Conservation (phyloP, 2,329 filamentous ascomycete species). For the Stylonectria norvegica region DNA sequence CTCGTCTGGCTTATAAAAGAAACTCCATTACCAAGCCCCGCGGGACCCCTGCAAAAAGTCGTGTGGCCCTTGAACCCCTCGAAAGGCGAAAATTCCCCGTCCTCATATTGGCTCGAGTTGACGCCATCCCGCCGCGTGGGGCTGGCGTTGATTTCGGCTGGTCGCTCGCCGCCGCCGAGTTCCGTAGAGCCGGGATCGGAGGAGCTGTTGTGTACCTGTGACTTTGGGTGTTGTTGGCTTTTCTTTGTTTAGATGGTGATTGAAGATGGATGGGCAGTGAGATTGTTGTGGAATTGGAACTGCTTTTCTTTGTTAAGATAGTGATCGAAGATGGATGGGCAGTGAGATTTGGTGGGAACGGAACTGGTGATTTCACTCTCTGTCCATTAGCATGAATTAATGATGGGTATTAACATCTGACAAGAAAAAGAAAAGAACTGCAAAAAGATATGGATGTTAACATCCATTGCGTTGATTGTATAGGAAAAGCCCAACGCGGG, state of each 20-base stretch:
- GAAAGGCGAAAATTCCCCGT: conserved; percentile 17
- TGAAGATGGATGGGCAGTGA: too few species aligned
- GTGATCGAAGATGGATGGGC: too few species aligned
- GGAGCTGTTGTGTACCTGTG: too few species aligned
- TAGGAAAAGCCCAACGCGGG: conserved; percentile 35
- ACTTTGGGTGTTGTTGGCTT: too few species aligned
- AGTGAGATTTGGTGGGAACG: too few species aligned
- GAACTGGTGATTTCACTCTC: too few species aligned
- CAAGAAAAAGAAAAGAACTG: neutral
- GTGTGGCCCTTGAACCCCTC: too few species aligned
- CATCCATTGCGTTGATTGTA: neutral
- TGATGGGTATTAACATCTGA: neutral
- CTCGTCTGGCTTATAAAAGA: conserved; percentile 11
- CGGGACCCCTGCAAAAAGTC: conserved; percentile 5
- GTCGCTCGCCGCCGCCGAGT: conserved; percentile 28
- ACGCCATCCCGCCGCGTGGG: conserved; percentile 32
- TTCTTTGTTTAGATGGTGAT: too few species aligned
- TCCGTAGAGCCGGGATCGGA: conserved; percentile 29
- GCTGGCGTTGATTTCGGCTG: conserved; percentile 19
- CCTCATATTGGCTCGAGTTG: conserved; percentile 28
- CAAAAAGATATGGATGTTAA: neutral
- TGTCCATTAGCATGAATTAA: neutral
- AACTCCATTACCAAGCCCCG: conserved; percentile 12
- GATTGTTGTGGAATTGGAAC: too few species aligned
- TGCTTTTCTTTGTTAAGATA: too few species aligned